Conservation (phyloP, 2,329 filamentous ascomycete genomes). For the Xylariaceae sp. region DNA sequence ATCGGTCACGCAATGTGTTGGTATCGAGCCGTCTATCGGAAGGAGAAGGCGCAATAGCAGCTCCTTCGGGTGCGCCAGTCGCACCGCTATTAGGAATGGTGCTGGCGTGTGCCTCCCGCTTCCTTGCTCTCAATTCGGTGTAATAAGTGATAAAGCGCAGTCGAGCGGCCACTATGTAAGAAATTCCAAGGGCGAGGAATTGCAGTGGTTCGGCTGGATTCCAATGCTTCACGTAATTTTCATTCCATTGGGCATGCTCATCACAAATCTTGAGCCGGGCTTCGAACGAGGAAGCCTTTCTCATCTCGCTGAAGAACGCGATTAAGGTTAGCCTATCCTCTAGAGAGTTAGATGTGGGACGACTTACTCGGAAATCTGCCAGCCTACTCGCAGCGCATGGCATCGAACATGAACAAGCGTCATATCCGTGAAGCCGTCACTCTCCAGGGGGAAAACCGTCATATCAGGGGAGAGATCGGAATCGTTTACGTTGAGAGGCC, state of each 20-base stretch:
- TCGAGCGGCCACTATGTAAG: slow-evolving; percentile 10
- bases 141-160: slow-evolving; percentile 10
- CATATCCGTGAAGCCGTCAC: slow-evolving; percentile 40
- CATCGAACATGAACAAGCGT: slow-evolving; percentile 36
- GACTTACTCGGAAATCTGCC: slow-evolving; percentile 12
- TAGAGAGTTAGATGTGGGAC: not conserved
- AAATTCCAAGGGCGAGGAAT: slow-evolving; percentile 8
- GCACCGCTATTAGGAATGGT: not conserved
- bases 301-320: slow-evolving; percentile 1
- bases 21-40: slow-evolving; percentile 6
- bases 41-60: too few species aligned
- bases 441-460: slow-evolving; percentile 18
- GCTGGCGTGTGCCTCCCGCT: slow-evolving; percentile 5
- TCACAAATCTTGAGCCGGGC: slow-evolving; percentile 9
- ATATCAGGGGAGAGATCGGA: slow-evolving; percentile 42
- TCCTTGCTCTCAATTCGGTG: slow-evolving; percentile 10
- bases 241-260: slow-evolving; percentile 14
- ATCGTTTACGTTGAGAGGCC: slow-evolving; percentile 49
- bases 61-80: not conserved
- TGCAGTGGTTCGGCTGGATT: slow-evolving; percentile 9
- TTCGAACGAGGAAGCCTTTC: slow-evolving; percentile 2
- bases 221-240: slow-evolving; percentile 11
- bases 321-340: slow-evolving; percentile 10
- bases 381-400: slow-evolving; percentile 30
- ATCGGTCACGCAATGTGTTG: slow-evolving; percentile 8